A percentile compares a stretch with the other conserved stretches of the same genome.
Evolutionary conservation across 306 rosid genomes (phyloP).

Genomic region (Oxytropis ochrocephala): DNA sequence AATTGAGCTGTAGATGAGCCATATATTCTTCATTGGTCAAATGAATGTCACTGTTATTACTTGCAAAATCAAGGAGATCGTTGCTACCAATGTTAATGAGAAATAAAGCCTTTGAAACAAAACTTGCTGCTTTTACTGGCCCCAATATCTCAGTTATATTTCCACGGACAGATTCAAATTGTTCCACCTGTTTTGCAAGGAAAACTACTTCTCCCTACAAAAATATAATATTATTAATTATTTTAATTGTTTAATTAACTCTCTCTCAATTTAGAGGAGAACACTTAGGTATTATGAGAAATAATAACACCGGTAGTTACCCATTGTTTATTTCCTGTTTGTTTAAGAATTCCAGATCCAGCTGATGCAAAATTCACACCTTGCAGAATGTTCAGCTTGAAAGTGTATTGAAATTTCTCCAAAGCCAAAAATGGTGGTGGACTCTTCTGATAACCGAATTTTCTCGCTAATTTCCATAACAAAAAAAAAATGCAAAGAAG

Average conservation of each 20-base stretch:
- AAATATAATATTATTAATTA: neutral
- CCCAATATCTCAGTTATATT: constrained; percentile 24
- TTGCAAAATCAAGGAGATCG: constrained; percentile 36
- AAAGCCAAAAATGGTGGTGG: constrained; percentile 42
- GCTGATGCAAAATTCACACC: constrained; percentile 55
- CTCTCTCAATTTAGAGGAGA: too few relatives aligned
- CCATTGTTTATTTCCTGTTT: constrained; percentile 28
- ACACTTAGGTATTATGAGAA: too few relatives aligned
- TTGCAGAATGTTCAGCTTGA: constrained; percentile 12
- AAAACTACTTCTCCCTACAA: constrained; percentile 34
- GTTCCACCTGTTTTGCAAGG: constrained; percentile 36
- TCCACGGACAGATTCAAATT: constrained; percentile 27
- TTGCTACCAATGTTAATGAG: constrained; percentile 45
- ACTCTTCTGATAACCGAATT: constrained; percentile 32
- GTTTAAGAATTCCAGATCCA: constrained; percentile 38
- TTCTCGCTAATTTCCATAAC: constrained; percentile 6
- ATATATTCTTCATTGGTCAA: neutral
- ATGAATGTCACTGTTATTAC: neutral
- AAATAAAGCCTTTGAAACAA: constrained; percentile 36
- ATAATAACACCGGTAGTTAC: neutral
- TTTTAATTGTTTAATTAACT: neutral
- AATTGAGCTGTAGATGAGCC: neutral
- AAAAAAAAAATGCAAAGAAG: neutral
- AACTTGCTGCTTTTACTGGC: neutral
- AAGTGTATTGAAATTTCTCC: neutral